These are phyloP conservation scores for Chlamydomonas incerta DNA, from an alignment of 139 green algal species.

Conservation along the genomic window DNA sequence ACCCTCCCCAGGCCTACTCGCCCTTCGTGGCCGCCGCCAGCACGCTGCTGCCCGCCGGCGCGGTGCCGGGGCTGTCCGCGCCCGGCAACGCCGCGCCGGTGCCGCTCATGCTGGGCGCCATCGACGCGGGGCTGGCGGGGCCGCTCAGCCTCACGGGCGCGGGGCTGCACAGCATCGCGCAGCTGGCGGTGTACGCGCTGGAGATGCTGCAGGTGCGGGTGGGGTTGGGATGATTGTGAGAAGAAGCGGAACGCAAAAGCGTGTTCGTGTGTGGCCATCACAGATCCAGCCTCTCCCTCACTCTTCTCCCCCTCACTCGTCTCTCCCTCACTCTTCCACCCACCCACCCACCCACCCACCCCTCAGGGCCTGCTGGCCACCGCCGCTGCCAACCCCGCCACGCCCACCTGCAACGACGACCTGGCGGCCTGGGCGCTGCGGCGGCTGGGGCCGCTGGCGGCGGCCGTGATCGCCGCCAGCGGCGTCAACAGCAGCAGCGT, in stretches of 20 bases:
- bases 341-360: not conserved
- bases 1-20: too few species aligned
- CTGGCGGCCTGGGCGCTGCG: not conserved
- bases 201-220: constrained; percentile 14
- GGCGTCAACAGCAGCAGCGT: not conserved
- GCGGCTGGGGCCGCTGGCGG: constrained; percentile 4
- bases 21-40: not conserved
- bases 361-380: constrained; percentile 6
- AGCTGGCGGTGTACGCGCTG: constrained; percentile 8
- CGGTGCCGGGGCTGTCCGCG: not conserved
- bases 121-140: constrained; percentile 4
- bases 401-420: constrained; percentile 13
- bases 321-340: too few species aligned
- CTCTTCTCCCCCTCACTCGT: too few species aligned
- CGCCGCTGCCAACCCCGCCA: not conserved
- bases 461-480: not conserved
- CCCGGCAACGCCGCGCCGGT: not conserved
- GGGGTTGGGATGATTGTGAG: not conserved
- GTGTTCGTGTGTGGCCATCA: too few species aligned
- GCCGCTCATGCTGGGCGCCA: not conserved
- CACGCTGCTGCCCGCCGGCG: not conserved
- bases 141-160: constrained; percentile 2
- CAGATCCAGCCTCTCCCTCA: not conserved
- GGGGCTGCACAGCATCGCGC: constrained; percentile 1
- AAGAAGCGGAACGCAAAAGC: not conserved